Evolutionary conservation across 345 rosid species (phyloP).

Genomic region (Reutealis trisperma): DNA sequence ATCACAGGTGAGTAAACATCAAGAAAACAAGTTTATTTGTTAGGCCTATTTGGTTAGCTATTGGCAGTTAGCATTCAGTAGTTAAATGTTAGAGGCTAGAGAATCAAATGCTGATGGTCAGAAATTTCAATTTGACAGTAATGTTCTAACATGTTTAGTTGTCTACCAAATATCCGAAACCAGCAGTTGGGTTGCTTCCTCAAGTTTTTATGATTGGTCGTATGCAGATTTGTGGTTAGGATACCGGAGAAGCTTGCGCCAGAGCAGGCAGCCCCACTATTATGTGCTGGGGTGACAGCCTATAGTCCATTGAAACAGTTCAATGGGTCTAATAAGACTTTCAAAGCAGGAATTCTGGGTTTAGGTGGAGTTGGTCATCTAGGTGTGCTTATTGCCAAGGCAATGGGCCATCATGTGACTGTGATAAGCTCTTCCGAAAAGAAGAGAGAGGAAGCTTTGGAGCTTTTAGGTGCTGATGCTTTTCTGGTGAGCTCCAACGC

Average conservation of each 20-base stretch:
- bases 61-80: too few species aligned
- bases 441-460: slow-evolving; percentile 52
- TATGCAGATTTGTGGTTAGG: slow-evolving; percentile 47
- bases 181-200: too few species aligned
- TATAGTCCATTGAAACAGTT: slow-evolving; percentile 58
- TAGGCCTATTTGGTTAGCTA: too few species aligned
- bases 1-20: slow-evolving; percentile 52
- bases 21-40: background rate
- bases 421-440: slow-evolving; percentile 54
- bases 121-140: too few species aligned
- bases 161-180: too few species aligned
- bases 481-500: slow-evolving; percentile 48
- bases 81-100: too few species aligned
- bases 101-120: too few species aligned
- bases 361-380: slow-evolving; percentile 62
- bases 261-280: slow-evolving; percentile 54
- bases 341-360: slow-evolving; percentile 47
- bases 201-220: too few species aligned
- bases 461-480: slow-evolving; percentile 47
- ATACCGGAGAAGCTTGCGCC: slow-evolving; percentile 48
- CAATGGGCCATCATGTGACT: slow-evolving; percentile 61
- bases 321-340: slow-evolving; percentile 4
- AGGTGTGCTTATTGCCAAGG: slow-evolving; percentile 56
- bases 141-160: too few species aligned
- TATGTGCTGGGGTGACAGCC: slow-evolving; percentile 56